Conservation (phyloP, 129 eudicot genomes). For the Chrysanthemum seticuspe region DNA sequence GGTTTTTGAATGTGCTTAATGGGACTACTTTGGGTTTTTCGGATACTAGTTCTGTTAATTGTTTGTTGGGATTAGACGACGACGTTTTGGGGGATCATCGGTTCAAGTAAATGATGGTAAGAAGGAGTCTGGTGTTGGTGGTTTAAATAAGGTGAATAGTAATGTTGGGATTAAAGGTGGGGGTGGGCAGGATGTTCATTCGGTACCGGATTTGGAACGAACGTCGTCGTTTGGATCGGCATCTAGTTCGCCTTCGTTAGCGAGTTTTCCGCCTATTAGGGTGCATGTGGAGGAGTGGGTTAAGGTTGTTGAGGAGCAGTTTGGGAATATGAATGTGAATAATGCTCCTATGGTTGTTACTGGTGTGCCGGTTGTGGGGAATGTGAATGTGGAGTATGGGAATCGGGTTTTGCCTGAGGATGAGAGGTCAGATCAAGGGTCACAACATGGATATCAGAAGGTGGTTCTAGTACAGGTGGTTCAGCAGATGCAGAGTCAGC, state of each 20-base stretch:
- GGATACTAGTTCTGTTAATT: constrained; percentile 60
- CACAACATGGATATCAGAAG: constrained; percentile 27
- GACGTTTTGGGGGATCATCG: constrained; percentile 13
- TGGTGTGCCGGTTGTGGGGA: not conserved
- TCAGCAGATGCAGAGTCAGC: constrained; percentile 11
- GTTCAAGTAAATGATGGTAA: constrained; percentile 32
- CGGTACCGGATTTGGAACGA: constrained; percentile 55
- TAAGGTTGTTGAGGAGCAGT: constrained; percentile 73
- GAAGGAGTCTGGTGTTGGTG: not conserved
- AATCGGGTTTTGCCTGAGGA: constrained; percentile 55
- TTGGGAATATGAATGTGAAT: constrained; percentile 49
- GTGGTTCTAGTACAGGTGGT: not conserved
- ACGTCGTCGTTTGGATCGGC: constrained; percentile 71
- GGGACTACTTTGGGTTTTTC: constrained; percentile 56
- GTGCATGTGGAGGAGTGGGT: constrained; percentile 50
- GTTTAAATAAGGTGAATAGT: constrained; percentile 14
- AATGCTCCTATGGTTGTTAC: constrained; percentile 32
- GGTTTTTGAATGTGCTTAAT: constrained; percentile 79
- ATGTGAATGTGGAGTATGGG: constrained; percentile 24
- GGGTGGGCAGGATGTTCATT: constrained; percentile 47
- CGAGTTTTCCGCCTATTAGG: constrained; percentile 63
- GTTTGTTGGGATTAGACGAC: constrained; percentile 56
- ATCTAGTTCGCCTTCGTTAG: constrained; percentile 66
- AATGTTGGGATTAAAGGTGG: constrained; percentile 12
- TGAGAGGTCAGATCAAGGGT: constrained; percentile 66